phyloP scores from a whole-genome alignment of 2,329 filamentous ascomycete species.

The Trichophyton schoenleinii region DNA sequence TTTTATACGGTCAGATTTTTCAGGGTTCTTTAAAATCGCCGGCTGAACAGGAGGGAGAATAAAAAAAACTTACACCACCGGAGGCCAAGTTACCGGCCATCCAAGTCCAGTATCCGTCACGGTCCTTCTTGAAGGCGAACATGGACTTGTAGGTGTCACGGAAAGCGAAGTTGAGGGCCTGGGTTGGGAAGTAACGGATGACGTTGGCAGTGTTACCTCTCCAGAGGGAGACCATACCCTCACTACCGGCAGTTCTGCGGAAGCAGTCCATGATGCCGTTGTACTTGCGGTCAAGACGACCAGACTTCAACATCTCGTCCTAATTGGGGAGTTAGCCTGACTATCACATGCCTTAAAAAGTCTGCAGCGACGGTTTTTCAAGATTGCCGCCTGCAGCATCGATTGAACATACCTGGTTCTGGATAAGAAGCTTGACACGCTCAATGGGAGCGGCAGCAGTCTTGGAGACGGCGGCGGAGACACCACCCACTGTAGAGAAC shows the following conservation, averaged over 20 bases:
- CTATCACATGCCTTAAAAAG: background rate
- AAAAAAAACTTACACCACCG: slow-evolving; percentile 69
- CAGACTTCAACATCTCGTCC: slow-evolving; percentile 99
- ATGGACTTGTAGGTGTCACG: slow-evolving; percentile 99
- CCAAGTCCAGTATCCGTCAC: slow-evolving; percentile 97
- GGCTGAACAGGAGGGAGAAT: background rate
- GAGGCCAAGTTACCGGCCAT: slow-evolving; percentile 99
- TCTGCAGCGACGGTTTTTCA: background rate
- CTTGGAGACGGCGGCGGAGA: slow-evolving; percentile 99
- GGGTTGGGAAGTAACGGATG: slow-evolving; percentile 99
- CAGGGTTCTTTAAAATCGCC: background rate
- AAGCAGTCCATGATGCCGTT: slow-evolving; percentile 91
- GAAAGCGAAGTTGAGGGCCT: slow-evolving; percentile 99
- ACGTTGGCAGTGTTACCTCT: slow-evolving; percentile 99
- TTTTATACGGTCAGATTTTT: background rate
- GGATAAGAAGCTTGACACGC: slow-evolving; percentile 99
- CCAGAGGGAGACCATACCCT: slow-evolving; percentile 95
- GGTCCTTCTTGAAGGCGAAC: slow-evolving; percentile 99
- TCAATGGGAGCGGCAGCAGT: slow-evolving; percentile 98
- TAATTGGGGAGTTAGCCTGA: slow-evolving; percentile 27
- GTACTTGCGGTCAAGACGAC: slow-evolving; percentile 97
- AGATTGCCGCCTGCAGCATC: background rate
- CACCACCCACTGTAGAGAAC: slow-evolving; percentile 76
- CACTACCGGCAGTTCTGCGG: slow-evolving; percentile 72
- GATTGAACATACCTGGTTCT: slow-evolving; percentile 75